Evolutionary conservation across 768 basidiomycete genomes (phyloP), one percentile per base, ranked within the genome.

Genomic region (Leccinum disarticulatum): DNA sequence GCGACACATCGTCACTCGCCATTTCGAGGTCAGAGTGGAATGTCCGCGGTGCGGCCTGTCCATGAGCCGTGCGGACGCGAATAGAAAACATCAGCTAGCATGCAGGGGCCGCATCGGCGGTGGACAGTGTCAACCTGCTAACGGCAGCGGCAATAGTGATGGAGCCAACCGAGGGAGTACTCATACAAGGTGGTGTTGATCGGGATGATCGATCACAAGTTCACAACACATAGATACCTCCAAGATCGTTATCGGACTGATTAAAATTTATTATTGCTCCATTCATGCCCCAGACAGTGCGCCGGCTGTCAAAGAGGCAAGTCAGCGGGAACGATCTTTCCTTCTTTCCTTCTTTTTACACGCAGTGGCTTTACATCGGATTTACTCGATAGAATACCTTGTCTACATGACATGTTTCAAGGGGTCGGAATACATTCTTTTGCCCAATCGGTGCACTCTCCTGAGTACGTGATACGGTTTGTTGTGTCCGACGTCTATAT

Each of bases 31-130:
- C 51, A 73, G 65, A 46, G 61, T 66, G 48, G 3, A 27, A 17
- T 72, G 70, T 43, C 9, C 43, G 0, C 7, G 0, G 19, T 72
- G 70, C 33, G 63, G 60, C 0, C 15, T 71, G 36, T 28, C 28
- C 14, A 51, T 72, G 17, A 63, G 67, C 46, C 60, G 70, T 48
- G 56, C 56, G 27, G 70, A 72, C 50, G 70, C 71, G 38, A 57
- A 25, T 14, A 71, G 31, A 33, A 72, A 73, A 48, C 70, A 72
- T 19, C 49, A 9, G 3, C 35, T 27, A 31, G 54, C 56, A 9
- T 71, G 70, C 15, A 9, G 14, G 61, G 66, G 17, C 13, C 33
- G 33, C 4, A 13, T 46, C 19, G 43, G 43, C 9, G 43, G 43
- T 43, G 41, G 41, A 43, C 41, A 43, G 41, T 17, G 2, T 15